Evolutionary conservation across 768 basidiomycete species (phyloP).

Genomic region (Rhizopogon vulgaris): DNA sequence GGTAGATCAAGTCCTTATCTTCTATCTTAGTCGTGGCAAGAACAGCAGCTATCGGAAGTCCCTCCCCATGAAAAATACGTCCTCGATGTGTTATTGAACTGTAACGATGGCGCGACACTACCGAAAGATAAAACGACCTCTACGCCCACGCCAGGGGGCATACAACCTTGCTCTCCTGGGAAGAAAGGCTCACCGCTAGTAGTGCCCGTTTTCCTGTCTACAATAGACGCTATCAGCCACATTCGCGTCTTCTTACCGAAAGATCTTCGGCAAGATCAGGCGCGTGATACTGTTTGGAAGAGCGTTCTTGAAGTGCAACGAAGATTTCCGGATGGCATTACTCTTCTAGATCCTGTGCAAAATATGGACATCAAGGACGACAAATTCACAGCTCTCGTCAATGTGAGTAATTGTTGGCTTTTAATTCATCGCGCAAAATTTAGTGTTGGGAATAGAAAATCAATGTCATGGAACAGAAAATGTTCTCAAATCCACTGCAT

Average conservation of each 20-base stretch:
- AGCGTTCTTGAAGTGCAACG: conserved; percentile 87
- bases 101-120: conserved; percentile 53
- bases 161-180: conserved; percentile 67
- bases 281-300: conserved; percentile 84
- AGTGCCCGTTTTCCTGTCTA: conserved; percentile 83
- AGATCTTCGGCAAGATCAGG: conserved; percentile 71
- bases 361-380: conserved; percentile 97
- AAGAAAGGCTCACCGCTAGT: conserved; percentile 80
- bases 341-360: conserved; percentile 83
- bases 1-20: neutral
- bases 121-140: conserved; percentile 53
- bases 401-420: conserved; percentile 39
- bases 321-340: conserved; percentile 82
- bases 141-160: conserved; percentile 56
- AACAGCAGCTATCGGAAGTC: conserved; percentile 57
- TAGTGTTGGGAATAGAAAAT: conserved; percentile 63
- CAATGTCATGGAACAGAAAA: conserved; percentile 77
- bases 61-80: conserved; percentile 89
- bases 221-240: conserved; percentile 80
- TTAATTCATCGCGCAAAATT: neutral
- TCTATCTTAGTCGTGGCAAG: conserved; percentile 49
- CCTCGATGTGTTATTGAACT: conserved; percentile 85
- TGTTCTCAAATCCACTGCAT: conserved; percentile 75
- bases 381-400: conserved; percentile 81
- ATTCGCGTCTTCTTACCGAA: conserved; percentile 87